Percentiles rank a stretch among this genome's conserved stretches.
Evolutionary conservation across 192 early-diverging fungal genomes (phyloP).

Genomic region (Anaeromyces robustus): DNA sequence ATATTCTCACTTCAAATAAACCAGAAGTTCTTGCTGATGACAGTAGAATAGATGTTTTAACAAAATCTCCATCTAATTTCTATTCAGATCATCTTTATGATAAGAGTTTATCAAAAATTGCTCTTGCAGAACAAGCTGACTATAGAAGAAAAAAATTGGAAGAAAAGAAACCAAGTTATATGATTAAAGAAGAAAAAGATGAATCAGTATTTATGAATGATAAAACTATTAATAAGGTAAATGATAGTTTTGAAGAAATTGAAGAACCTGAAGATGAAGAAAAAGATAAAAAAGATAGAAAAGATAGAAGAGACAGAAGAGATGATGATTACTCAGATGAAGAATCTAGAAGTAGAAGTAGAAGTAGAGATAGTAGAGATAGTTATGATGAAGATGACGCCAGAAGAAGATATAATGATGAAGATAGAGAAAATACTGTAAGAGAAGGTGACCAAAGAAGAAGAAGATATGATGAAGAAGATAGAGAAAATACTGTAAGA

Average conservation of each 20-base stretch:
- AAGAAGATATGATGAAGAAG: not conserved
- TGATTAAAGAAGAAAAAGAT: no score
- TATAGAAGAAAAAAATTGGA: not conserved
- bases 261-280: not conserved
- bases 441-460: not conserved
- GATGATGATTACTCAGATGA: no score
- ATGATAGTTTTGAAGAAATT: not conserved
- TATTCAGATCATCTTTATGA: not conserved
- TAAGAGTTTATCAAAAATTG: not conserved
- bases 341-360: no score
- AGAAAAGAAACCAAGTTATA: not conserved
- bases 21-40: not conserved
- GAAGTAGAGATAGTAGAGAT: not conserved
- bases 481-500: not conserved
- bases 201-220: no score
- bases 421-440: not conserved
- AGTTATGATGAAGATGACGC: no score
- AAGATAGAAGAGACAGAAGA: no score
- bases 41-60: not conserved
- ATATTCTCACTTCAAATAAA: not conserved
- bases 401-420: not conserved
- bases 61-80: not conserved
- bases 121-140: not conserved
- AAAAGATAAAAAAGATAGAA: not conserved
- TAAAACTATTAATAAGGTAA: not conserved